Base-by-base conservation (phyloP, 495 filamentous ascomycete species). In the Cetradonia linearis region DNA sequence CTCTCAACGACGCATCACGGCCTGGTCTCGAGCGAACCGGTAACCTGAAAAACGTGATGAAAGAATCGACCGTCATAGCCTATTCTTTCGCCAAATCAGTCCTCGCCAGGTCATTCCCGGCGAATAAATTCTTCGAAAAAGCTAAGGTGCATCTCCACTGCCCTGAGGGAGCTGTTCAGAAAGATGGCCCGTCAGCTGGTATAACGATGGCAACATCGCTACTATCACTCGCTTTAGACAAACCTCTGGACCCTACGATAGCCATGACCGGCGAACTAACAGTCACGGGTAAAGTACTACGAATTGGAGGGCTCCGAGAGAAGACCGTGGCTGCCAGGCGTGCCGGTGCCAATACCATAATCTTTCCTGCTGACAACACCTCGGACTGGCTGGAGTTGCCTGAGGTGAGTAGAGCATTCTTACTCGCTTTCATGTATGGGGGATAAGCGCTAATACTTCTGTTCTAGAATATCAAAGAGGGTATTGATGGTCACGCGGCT, bases 191-290 rank as follows among this genome's bases (percentile, higher is more conserved):
- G 14, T 92, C 86, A 63, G 94, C 94, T 46, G 94, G 94, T 68
- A 86, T 97, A 65, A 96, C 94, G 27, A 97, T 99, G 93, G 89
- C 94, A 46, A 96, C 89, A 36, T 88, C 88, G 63, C 72, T 99
- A 64, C 74, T 99, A 38, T 89, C 85, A 49, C 76, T 97, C 68
- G 91, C 88, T 28, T 69, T 97, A 62, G 83, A 94, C 59, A 77
- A 81, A 61, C 78, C 84, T 30, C 75, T 99, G 42, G 81, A 92
- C 68, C 86, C 89, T 3, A 89, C 88, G 30, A 84, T 97, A 68
- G 92, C 94, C 53, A 99, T 99, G 94, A 99, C 94, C 25, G 94
- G 94, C 64, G 94, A 99, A 74, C 74, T 99, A 65, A 99, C 94
- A 0, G 87, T 99, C 55, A 99, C 94, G 25, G 94, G 94, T 33